Base-by-base conservation (phyloP, 176 grass and related monocot genomes). In the Dendrocalamus sinicus region DNA sequence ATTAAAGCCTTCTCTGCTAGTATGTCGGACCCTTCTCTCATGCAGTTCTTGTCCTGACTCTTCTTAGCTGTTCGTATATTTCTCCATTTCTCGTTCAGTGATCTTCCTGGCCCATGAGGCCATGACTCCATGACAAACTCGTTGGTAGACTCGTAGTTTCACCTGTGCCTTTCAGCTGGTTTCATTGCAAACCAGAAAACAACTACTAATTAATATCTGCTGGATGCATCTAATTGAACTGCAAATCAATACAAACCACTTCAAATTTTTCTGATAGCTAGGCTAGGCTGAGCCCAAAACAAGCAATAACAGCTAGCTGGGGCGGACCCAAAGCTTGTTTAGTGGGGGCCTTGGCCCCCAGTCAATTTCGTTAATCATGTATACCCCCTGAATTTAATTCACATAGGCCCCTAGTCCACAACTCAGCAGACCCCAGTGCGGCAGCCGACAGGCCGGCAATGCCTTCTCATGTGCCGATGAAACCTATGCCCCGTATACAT, bases 1-100 rank as follows among this genome's bases (percentile, higher is more conserved):
- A 52, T 77, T 62, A 43, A 83, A 87, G 61, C 86, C 79, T 35
- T 28, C 72, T 88, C 52, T 62, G 86, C 63, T 26, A 76, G 39
- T 1, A 54, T 77, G 79, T 88, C 62, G 79, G 79, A 7, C 26
- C 10, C 7, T 47, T 60, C 35, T 40, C 20, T 51, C 69, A 22
- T 19, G 32, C 39, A 7, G 26, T 44, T 60, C 72, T 67, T 43
- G 16, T 53, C 59, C 10, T 17, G 72, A 28, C 14, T 12, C 45
- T 53, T 75, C 24, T 37, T 5, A 8, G 4, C 8, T 3, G 24
- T 17, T 3, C 32, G 8, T 54, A 75, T 24, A 11, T 53, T 52
- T 62, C 59, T 63, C 30, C 22, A 16, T 48, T 30, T 78, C 6
- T n/a, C 17, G 13, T n/a, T 19, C 1, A 46, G 22, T 28, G 44